Percentiles rank a stretch among this genome's conserved stretches.
Conservation (phyloP, 495 filamentous ascomycete genomes). For the Massariosphaeria phaeospora region DNA sequence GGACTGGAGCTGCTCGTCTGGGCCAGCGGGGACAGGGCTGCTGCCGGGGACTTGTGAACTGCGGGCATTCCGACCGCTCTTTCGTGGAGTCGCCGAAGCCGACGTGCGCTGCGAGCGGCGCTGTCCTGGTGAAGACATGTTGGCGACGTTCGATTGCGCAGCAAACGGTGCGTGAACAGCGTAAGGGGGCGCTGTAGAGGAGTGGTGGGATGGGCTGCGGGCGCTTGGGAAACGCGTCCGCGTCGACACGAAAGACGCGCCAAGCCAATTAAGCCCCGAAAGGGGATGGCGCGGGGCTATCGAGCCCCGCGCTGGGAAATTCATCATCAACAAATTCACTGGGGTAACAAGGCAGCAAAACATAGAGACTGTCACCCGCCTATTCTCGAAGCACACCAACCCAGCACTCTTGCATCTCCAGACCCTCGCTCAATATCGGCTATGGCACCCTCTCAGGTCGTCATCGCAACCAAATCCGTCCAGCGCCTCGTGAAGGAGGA, state of each 20-base stretch:
- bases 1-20: constrained; percentile 43
- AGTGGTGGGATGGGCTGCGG: constrained; percentile 2
- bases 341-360: background rate
- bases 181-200: background rate
- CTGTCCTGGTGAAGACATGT: constrained; percentile 57
- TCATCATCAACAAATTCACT: background rate
- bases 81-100: constrained; percentile 52
- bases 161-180: background rate
- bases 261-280: constrained; percentile 9
- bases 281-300: background rate
- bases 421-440: background rate
- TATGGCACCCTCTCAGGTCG: constrained; percentile 70
- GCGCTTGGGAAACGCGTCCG: constrained; percentile 19
- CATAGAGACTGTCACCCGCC: background rate
- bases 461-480: constrained; percentile 68
- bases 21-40: constrained; percentile 48
- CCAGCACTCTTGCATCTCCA: background rate
- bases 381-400: too few relatives aligned
- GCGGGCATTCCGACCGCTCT: constrained; percentile 49
- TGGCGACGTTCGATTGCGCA: background rate
- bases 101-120: constrained; percentile 53
- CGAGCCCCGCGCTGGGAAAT: background rate
- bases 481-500: constrained; percentile 88
- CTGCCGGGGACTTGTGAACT: constrained; percentile 49
- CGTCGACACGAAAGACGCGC: constrained; percentile 16